Base-by-base conservation (phyloP, 441 rosid species). In the Corymbia citriodora region DNA sequence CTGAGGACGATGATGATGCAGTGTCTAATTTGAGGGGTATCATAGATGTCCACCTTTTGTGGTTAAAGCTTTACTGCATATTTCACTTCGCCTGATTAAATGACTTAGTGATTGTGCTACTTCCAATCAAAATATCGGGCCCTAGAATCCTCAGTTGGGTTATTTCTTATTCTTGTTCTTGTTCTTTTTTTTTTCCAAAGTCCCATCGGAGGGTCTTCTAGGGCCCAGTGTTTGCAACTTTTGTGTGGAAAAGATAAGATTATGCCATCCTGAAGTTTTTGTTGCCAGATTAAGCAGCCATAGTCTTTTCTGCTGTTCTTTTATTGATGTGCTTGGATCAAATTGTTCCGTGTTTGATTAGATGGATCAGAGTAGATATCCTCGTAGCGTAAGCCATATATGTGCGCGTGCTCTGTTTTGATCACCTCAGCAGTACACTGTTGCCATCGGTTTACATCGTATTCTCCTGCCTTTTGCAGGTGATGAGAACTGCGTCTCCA, bases 401-500 rank as follows among this genome's bases (percentile, higher is more conserved):
- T 33, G 40, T 16, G 79, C 48, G 0, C 0, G 2, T 31, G 3
- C 81, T 9, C 79, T 0, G 8, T 70, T 33, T 70, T 33, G 48
- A 70, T 70, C 27, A 10, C 14, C 49, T 72, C 49, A 36, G 40
- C 82, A 72, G 14, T 19, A 18, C 7, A 10, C 82, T 36, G 82
- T 72, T 36, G 82, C 82, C 27, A 72, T 33, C 10, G 15, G 82
- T 36, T 72, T 36, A 36, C 82, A 72, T 72, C 7, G 27, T 89
- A 29, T 19, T 63, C 87, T 21, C 88, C 7, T 55, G 87, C 90
- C 59, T 55, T 54, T 9, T 65, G 88, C 70, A 96, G 98, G 90
- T 88, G 93, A 94, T 31, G 98, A 98, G 88, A 97, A 97, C 90
- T 95, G 97, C 36, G 94, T 94, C 29, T 94, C 96, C 31, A 94